phyloP scores from a whole-genome alignment of 345 rosid species.

The Boechera stricta region DNA sequence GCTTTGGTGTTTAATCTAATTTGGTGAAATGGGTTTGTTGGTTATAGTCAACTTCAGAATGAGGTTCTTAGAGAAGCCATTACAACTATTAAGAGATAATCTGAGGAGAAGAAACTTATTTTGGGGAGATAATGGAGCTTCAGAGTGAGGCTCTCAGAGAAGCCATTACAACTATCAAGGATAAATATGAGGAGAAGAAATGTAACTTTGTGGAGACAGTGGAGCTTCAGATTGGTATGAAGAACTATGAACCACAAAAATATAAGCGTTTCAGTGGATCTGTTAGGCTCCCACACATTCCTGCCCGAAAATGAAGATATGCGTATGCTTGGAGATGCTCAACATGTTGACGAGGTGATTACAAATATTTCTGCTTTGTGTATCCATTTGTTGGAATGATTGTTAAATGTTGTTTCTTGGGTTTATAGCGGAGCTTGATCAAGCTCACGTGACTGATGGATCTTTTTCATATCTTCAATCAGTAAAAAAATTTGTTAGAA shows the following conservation, averaged over 20 bases:
- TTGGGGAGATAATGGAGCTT: conserved; percentile 43
- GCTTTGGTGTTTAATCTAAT: no score
- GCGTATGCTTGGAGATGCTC: conserved; percentile 93
- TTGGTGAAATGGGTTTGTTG: no score
- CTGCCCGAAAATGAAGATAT: conserved; percentile 83
- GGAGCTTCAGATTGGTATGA: conserved; percentile 83
- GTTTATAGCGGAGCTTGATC: background rate
- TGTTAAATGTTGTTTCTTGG: background rate
- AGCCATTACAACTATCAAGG: conserved; percentile 52
- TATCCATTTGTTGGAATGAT: background rate
- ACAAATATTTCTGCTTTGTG: background rate
- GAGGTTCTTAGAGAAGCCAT: no score
- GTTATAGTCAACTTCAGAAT: no score
- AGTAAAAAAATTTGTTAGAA: no score
- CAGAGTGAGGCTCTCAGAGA: conserved; percentile 71
- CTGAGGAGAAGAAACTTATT: no score
- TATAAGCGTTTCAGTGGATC: conserved; percentile 91
- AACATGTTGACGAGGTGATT: conserved; percentile 76
- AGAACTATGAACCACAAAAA: conserved; percentile 85
- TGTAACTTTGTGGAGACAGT: conserved; percentile 75
- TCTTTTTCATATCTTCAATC: no score
- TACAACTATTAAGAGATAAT: no score
- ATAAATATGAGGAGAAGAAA: conserved; percentile 54
- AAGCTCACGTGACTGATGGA: no score
- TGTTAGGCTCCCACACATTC: conserved; percentile 79